Evolutionary conservation across 2,329 filamentous ascomycete genomes (phyloP).

Genomic region (Beauveria bassiana): DNA sequence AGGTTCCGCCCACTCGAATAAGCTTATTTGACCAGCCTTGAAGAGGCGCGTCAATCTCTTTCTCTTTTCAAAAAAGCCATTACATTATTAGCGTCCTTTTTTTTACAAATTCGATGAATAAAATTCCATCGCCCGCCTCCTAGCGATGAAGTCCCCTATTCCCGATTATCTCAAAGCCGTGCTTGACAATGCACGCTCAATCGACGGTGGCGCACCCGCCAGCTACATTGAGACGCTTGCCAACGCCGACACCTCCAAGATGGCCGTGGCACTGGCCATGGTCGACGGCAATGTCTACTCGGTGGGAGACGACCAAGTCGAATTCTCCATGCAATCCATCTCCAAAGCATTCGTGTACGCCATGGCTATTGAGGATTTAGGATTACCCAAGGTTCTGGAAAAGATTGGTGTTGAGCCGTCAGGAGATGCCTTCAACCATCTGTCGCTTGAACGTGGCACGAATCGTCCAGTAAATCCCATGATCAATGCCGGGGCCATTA

Average conservation of each 20-base stretch:
- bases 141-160: slow-evolving; percentile 26
- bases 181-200: slow-evolving; percentile 24
- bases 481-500: slow-evolving; percentile 29
- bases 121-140: not conserved
- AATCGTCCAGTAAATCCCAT: slow-evolving; percentile 29
- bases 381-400: slow-evolving; percentile 25
- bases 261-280: slow-evolving; percentile 31
- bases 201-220: slow-evolving; percentile 24
- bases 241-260: slow-evolving; percentile 29
- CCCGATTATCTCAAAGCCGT: slow-evolving; percentile 26
- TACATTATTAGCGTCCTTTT: no score
- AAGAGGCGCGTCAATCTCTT: no score
- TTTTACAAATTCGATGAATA: no score
- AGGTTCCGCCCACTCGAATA: no score
- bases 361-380: slow-evolving; percentile 30
- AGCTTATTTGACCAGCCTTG: no score
- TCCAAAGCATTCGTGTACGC: slow-evolving; percentile 34
- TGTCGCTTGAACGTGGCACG: slow-evolving; percentile 22
- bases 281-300: slow-evolving; percentile 33
- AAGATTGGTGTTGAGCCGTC: slow-evolving; percentile 34
- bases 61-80: no score
- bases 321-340: slow-evolving; percentile 35
- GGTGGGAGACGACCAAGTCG: slow-evolving; percentile 28
- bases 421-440: slow-evolving; percentile 29
- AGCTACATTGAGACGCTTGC: slow-evolving; percentile 31